phyloP scores from a whole-genome alignment of 2,329 filamentous ascomycete genomes.

The Penicillium vulpinum region DNA sequence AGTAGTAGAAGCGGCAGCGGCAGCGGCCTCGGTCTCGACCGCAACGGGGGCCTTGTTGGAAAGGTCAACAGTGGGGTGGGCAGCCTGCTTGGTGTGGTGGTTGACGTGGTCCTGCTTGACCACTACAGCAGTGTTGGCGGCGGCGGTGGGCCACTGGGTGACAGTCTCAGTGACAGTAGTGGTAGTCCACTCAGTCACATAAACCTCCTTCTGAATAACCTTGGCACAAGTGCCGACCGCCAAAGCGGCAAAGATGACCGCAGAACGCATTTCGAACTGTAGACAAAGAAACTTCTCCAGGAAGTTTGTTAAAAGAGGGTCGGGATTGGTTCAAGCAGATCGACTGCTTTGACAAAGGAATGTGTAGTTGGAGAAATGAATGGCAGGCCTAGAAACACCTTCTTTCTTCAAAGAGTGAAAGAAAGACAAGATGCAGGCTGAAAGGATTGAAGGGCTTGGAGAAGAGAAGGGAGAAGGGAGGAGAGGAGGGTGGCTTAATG shows the following conservation, averaged over 20 bases:
- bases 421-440: conserved; percentile 26
- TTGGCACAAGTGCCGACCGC: conserved; percentile 36
- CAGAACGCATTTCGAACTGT: conserved; percentile 36
- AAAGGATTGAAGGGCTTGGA: conserved; percentile 16
- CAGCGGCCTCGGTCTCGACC: conserved; percentile 8
- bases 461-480: conserved; percentile 14
- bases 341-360: conserved; percentile 32
- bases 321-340: conserved; percentile 31
- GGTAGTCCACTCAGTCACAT: conserved; percentile 39
- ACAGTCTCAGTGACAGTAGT: conserved; percentile 41
- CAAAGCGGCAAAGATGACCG: conserved; percentile 38
- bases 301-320: conserved; percentile 29
- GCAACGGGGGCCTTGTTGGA: conserved; percentile 18
- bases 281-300: conserved; percentile 40
- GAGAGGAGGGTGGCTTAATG: conserved; percentile 3
- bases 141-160: conserved; percentile 29
- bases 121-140: conserved; percentile 14
- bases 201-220: conserved; percentile 37
- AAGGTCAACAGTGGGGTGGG: conserved; percentile 9
- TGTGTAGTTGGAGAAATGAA: conserved; percentile 29
- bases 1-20: neutral
- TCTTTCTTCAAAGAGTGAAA: conserved; percentile 34
- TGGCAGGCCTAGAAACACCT: conserved; percentile 34
- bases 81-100: conserved; percentile 6
- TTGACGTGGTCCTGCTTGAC: conserved; percentile 12